Base-by-base conservation (phyloP, 305 asterid species). In the Solanum hybrid region DNA sequence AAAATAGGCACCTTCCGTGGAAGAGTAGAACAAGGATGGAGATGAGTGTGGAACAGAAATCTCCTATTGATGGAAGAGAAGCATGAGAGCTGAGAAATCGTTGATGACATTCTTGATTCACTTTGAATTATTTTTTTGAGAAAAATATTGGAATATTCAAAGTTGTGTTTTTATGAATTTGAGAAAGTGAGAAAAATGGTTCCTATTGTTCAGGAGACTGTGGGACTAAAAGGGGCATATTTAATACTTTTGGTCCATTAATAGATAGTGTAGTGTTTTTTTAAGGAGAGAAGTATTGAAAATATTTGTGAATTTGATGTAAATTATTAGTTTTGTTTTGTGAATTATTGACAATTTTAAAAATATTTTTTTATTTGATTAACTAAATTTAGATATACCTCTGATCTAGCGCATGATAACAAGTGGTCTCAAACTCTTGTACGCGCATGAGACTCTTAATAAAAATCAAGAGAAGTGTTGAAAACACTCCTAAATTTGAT, bases 41-140 rank as follows among this genome's bases (percentile, higher is more conserved):
- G 90, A 89, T 91, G 75, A 78, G 90, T 35, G 40, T 78, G 91
- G 90, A 91, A 90, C 75, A 87, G 90, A 31, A 88, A 78, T 78
- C 91, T 91, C 56, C 93, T 92, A 86, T 38, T 90, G 88, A 91
- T 32, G 89, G 93, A 91, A 69, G 95, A 91, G 91, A 93, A 93
- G 91, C 92, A 93, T 35, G 94, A 90, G 84, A 94, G 91, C 88
- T 93, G 95, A 89, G 89, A 77, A 82, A 93, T 91, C 86, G 95
- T 91, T 40, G 93, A 88, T 45, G 97, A 89, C 17, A 90, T 89
- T 87, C 91, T 91, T 24, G 64, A 87, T 90, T 35, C 32, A 14
- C 38, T 40, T 80, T 56, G 19, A 17, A 7, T n/a, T 14, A 36
- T 6, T 10, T n/a, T 45, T 56, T 76, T 35, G 38, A 10, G 73